Conservation (phyloP, 306 rosid genomes). For the Pyrus bretschneideri region DNA sequence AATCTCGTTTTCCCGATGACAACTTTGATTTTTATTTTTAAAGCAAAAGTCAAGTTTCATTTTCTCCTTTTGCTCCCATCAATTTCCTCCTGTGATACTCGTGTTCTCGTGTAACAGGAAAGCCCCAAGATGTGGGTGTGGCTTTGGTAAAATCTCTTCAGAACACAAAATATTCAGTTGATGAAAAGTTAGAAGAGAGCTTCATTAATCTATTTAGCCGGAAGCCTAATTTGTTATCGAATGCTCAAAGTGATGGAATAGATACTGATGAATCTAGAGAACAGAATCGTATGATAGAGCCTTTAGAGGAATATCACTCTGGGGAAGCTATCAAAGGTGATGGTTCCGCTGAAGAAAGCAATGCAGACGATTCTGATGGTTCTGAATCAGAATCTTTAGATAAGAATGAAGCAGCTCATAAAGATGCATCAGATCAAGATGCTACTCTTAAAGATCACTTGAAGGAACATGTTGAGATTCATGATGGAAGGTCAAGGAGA, state of each 20-base stretch:
- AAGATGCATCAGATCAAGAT: slow-evolving; percentile 17
- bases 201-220: slow-evolving; percentile 45
- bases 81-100: slow-evolving; percentile 9
- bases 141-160: slow-evolving; percentile 78
- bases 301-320: slow-evolving; percentile 22
- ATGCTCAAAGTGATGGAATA: slow-evolving; percentile 23
- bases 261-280: slow-evolving; percentile 27
- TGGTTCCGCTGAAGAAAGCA: slow-evolving; percentile 27
- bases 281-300: slow-evolving; percentile 18
- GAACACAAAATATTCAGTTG: slow-evolving; percentile 61
- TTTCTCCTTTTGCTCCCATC: slow-evolving; percentile 1
- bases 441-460: slow-evolving; percentile 24
- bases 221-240: slow-evolving; percentile 31
- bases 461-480: slow-evolving; percentile 64
- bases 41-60: not conserved
- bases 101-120: slow-evolving; percentile 40
- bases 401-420: slow-evolving; percentile 28
- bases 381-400: slow-evolving; percentile 43
- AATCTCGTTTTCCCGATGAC: not conserved
- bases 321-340: slow-evolving; percentile 26
- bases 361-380: slow-evolving; percentile 29
- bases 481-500: slow-evolving; percentile 73
- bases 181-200: slow-evolving; percentile 78
- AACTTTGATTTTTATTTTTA: not conserved
- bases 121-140: slow-evolving; percentile 69